Evolutionary conservation across 176 grass and related monocot genomes (phyloP), one percentile per base, ranked within the genome.

Genomic region (Avena insularis): DNA sequence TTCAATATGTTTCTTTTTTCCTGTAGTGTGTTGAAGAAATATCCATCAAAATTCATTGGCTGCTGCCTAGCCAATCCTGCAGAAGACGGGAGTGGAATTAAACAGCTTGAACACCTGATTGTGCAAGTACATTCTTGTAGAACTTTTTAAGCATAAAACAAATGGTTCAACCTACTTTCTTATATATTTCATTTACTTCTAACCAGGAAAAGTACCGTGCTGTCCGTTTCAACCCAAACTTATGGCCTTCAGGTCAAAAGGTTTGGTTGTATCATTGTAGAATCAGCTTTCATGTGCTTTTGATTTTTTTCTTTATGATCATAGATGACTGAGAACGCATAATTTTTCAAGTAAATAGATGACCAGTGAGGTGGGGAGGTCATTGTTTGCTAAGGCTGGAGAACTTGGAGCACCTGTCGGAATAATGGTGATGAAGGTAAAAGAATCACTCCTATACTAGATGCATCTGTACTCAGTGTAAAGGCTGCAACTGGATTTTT

Each of bases 161-260:
- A 11, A 29, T 16, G 2, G 35, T 27, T 8, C 36, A 76, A 12
- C 69, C 19, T 83, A 23, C 54, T 69, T 67, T 75, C 4, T 77
- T 81, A 70, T 43, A 43, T 54, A n/a, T 23, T 74, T 29, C 60
- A 57, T 73, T 89, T 81, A 0, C 76, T 64, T 91, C 47, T 90
- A 71, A 38, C 23, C 60, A 98, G 93, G 91, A 95, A 78, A 91
- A 93, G 65, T 95, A 95, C 81, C 80, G 86, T 21, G 95, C 91
- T 61, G 93, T 98, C 48, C 85, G 95, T 69, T 98, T 98, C 85
- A 98, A 98, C 84, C 91, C 93, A 9, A 93, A 90, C 78, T 90
- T 98, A 57, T 98, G 95, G 95, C 87, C 95, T 62, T 93, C 93
- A 43, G 83, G 85, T 83, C 93, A 98, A 95, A 98, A 98, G 95